Evolutionary conservation across 306 rosid genomes (phyloP).

Genomic region (Macrotyloma uniflorum): DNA sequence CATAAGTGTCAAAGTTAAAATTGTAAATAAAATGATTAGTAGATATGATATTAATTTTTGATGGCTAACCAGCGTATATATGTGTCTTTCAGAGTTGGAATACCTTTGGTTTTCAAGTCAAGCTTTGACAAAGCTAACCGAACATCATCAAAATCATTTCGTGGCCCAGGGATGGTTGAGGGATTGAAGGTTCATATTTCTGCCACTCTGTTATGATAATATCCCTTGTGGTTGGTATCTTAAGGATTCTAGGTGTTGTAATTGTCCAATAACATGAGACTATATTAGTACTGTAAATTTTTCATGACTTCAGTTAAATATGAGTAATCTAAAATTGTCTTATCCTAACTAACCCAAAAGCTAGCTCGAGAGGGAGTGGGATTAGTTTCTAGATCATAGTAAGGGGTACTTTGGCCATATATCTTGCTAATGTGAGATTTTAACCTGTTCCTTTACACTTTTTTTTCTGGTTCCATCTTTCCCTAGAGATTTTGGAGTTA

Average conservation of each 20-base stretch:
- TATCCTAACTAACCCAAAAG: not conserved
- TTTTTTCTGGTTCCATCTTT: constrained; percentile 10
- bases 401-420: not conserved
- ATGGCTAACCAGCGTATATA: constrained; percentile 13
- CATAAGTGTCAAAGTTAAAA: not conserved
- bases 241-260: constrained; percentile 29
- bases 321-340: not conserved
- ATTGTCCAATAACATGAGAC: constrained; percentile 10
- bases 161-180: constrained; percentile 91
- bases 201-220: constrained; percentile 21
- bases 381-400: not conserved
- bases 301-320: not conserved
- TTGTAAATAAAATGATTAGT: not conserved
- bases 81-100: constrained; percentile 70
- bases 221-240: constrained; percentile 28
- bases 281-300: not conserved
- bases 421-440: not conserved
- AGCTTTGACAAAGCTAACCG: constrained; percentile 98
- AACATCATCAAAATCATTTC: constrained; percentile 93
- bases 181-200: constrained; percentile 73
- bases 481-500: constrained; percentile 26
- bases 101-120: constrained; percentile 92
- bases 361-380: not conserved
- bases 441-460: constrained; percentile 8
- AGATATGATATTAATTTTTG: not conserved